Evolutionary conservation across 2,329 filamentous ascomycete genomes (phyloP).

Genomic region (Acephala macrosclerotiorum): DNA sequence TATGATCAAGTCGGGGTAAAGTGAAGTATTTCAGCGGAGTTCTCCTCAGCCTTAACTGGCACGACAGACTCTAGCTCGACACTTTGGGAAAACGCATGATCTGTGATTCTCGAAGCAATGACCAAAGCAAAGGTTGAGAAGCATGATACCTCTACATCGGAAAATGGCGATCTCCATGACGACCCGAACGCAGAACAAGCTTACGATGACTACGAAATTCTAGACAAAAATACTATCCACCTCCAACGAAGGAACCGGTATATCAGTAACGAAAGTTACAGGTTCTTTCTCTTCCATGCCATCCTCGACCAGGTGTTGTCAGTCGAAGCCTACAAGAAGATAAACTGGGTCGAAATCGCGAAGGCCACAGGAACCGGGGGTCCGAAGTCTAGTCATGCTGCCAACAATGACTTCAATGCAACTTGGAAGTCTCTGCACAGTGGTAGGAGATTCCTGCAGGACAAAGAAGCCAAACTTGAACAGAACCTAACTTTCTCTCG

Average conservation of each 20-base stretch:
- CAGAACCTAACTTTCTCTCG: neutral
- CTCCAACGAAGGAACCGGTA: neutral
- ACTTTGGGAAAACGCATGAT: neutral
- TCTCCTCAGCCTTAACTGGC: neutral
- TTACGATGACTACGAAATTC: neutral
- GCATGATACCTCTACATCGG: neutral
- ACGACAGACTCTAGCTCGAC: neutral
- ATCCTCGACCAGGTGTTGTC: constrained; percentile 1
- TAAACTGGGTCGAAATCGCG: neutral
- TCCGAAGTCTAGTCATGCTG: neutral
- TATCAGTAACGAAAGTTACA: neutral
- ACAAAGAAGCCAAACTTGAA: neutral
- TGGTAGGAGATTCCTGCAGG: neutral
- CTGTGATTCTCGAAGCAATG: neutral
- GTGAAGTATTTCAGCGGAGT: neutral
- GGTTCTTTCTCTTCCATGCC: neutral
- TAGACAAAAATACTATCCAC: neutral
- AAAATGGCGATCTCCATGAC: neutral
- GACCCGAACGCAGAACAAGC: neutral
- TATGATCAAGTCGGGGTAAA: neutral
- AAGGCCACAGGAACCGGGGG: neutral
- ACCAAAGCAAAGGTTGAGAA: neutral
- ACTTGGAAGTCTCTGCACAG: neutral
- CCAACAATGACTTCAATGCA: neutral
- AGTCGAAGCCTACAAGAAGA: neutral